phyloP scores from a whole-genome alignment of 176 grass and related monocot species.

The barley (Hordeum vulgare) region DNA sequence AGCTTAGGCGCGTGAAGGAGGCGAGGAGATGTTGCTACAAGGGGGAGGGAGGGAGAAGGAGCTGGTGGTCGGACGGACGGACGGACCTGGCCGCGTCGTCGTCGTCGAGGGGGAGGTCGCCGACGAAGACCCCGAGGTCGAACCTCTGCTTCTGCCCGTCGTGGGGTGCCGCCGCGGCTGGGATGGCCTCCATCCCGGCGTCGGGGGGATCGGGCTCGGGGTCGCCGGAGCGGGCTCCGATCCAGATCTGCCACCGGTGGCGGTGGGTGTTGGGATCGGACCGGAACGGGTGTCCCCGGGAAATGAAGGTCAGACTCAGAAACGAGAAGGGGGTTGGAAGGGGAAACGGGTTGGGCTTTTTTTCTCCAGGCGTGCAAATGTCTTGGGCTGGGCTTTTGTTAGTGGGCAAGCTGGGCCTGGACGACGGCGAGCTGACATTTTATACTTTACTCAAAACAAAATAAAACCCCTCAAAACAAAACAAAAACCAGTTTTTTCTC shows the following conservation, averaged over 20 bases:
- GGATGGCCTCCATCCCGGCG: constrained; percentile 27
- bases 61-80: constrained; percentile 15
- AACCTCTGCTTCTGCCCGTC: constrained; percentile 55
- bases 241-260: constrained; percentile 37
- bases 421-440: no score
- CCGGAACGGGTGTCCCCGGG: constrained; percentile 8
- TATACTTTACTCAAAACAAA: no score
- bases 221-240: constrained; percentile 23
- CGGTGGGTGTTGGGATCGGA: constrained; percentile 14
- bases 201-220: background rate
- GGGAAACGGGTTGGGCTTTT: background rate
- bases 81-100: constrained; percentile 51
- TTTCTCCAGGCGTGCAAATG: background rate
- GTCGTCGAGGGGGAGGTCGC: constrained; percentile 74
- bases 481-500: no score
- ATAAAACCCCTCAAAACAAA: no score
- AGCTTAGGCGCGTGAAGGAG: background rate
- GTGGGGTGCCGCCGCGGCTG: constrained; percentile 24
- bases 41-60: background rate
- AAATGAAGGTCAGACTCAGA: background rate
- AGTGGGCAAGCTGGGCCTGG: background rate
- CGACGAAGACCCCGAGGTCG: constrained; percentile 84
- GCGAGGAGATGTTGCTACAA: background rate
- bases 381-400: background rate
- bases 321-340: background rate